Conservation (phyloP, 2,329 filamentous ascomycete species). For the Exophiala viscosa region DNA sequence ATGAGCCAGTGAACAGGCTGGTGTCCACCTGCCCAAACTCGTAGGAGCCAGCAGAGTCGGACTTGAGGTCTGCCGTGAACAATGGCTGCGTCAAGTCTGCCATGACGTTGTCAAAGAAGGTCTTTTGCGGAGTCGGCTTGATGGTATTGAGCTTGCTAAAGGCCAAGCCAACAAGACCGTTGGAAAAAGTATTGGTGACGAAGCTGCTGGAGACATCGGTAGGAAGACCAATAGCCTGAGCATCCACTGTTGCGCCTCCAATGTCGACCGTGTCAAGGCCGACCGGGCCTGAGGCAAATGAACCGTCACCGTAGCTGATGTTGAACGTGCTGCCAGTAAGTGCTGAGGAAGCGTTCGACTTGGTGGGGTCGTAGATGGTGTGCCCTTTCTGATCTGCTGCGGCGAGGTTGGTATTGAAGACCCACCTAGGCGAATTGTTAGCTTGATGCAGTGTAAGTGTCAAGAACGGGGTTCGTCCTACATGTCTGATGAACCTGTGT, state of each 20-base stretch:
- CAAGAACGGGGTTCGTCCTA: conserved; percentile 36
- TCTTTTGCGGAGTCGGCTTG: conserved; percentile 60
- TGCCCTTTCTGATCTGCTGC: conserved; percentile 48
- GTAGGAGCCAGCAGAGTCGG: conserved; percentile 60
- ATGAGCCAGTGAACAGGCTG: conserved; percentile 58
- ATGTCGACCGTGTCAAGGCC: conserved; percentile 66
- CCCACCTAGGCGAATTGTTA: conserved; percentile 51
- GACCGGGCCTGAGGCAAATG: conserved; percentile 59
- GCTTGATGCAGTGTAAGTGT: not conserved
- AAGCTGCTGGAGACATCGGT: conserved; percentile 58
- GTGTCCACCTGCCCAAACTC: conserved; percentile 70
- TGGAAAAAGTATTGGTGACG: conserved; percentile 56
- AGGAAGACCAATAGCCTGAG: conserved; percentile 67
- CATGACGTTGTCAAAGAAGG: conserved; percentile 70
- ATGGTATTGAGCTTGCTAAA: conserved; percentile 65
- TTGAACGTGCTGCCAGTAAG: conserved; percentile 54
- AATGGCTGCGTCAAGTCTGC: conserved; percentile 59
- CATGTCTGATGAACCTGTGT: conserved; percentile 72
- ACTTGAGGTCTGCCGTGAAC: conserved; percentile 67
- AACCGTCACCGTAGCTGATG: conserved; percentile 67
- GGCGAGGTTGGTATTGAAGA: conserved; percentile 62
- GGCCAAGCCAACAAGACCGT: conserved; percentile 67
- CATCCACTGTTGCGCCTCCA: conserved; percentile 58
- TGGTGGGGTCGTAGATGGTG: conserved; percentile 51
- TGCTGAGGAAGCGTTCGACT: conserved; percentile 50